Evolutionary conservation across 345 rosid genomes (phyloP), one percentile per base, ranked within the genome.

Genomic region (Diplotaxis tenuifolia): DNA sequence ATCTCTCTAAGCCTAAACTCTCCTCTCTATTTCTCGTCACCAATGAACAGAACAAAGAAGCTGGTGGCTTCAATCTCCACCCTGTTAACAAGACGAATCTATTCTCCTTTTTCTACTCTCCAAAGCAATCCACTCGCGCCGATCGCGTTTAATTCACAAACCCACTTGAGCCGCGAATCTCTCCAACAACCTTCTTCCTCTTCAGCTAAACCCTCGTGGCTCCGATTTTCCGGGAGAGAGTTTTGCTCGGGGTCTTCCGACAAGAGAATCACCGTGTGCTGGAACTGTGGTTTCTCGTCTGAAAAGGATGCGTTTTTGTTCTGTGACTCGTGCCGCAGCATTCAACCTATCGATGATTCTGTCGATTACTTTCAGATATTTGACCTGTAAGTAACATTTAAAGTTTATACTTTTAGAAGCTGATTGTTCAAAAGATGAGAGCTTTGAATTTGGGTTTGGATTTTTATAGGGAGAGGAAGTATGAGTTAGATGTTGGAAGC

Each of bases 271-370:
- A 16, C 68, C 56, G 67, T 65, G 19, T 95, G 98, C 81, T 95
- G 99, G 99, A 92, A 79, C 67, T 95, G 99, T 72, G 77, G 75
- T 18, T 78, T 76, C 36, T 53, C 52, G 0, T 72, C 89, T n/a
- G 79, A 68, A n/a, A 40, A 71, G 25, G 6, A 65, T 32, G 89
- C 87, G 55, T 90, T 88, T 79, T 79, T 95, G 72, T 83, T 82
- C 22, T 95, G 99, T 70, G 68, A 85, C 8, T 83, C 86, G 0
- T 95, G 97, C 75, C 79, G 86, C 21, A 80, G 84, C 68, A 85
- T 95, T 73, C 99, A 92, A 83, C 96, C 98, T 6, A 78, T 87
- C 32, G 92, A 92, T 81, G 84, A 63, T 15, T 90, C 94, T 16
- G 80, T 85, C 18, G 84, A 95, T 76, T 95, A 86, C 73, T 95